These are phyloP conservation scores for Beta lomatogona DNA, from an alignment of 179 eudicot species.

Conservation along the genomic window DNA sequence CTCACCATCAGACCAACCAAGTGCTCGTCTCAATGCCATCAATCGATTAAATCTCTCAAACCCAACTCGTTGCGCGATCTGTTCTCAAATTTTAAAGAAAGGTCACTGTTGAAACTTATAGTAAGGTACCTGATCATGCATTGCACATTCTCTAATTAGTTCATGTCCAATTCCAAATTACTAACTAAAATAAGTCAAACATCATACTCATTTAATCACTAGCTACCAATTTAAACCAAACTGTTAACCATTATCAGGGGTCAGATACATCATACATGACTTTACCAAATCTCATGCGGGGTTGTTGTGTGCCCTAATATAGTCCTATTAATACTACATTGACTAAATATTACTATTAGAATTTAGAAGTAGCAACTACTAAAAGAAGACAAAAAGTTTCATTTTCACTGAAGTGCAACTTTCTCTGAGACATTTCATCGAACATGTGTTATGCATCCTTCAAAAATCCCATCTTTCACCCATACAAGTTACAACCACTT, in stretches of 20 bases:
- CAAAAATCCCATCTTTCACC: background rate
- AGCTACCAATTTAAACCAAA: background rate
- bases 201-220: background rate
- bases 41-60: slow-evolving; percentile 7
- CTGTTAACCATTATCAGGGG: background rate
- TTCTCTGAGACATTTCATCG: slow-evolving; percentile 27
- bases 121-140: background rate
- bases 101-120: background rate
- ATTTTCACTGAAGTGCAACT: background rate
- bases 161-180: background rate
- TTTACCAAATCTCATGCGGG: no score
- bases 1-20: slow-evolving; percentile 93
- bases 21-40: slow-evolving; percentile 79
- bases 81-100: no score
- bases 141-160: background rate
- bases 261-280: background rate
- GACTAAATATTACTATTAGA: background rate
- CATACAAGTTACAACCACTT: background rate
- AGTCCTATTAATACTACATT: background rate
- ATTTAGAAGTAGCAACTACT: background rate
- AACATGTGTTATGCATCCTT: slow-evolving; percentile 27
- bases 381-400: background rate
- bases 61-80: background rate
- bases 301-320: no score
- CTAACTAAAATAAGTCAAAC: background rate